A percentile compares a stretch with the other conserved stretches of the same genome.
Evolutionary conservation across 306 rosid species (phyloP).

Genomic region (Castanea crenata): DNA sequence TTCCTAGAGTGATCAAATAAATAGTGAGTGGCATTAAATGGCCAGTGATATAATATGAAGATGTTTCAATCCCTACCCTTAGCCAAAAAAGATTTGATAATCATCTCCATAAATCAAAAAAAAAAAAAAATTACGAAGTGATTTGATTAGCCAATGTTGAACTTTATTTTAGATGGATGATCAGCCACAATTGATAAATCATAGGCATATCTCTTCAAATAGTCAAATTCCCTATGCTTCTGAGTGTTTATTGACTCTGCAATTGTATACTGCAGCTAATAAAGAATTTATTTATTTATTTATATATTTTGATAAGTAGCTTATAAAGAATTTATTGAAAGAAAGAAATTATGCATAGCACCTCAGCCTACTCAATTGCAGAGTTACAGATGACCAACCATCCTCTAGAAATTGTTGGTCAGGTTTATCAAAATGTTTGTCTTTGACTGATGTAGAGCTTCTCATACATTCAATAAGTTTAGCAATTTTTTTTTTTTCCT

Average conservation of each 20-base stretch:
- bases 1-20: not conserved
- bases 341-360: not conserved
- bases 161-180: too few species aligned
- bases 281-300: not conserved
- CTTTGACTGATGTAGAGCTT: not conserved
- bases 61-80: not conserved
- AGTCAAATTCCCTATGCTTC: not conserved
- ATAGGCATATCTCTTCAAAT: not conserved
- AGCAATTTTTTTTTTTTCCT: not conserved
- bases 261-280: not conserved
- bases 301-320: not conserved
- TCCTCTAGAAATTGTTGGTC: not conserved
- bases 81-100: not conserved
- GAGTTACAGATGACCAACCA: not conserved
- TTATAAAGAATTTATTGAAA: not conserved
- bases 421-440: not conserved
- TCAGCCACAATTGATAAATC: not conserved
- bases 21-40: not conserved
- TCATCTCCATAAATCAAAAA: not conserved
- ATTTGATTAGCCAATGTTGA: not conserved
- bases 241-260: constrained; percentile 3
- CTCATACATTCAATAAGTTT: not conserved
- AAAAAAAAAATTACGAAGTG: not conserved
- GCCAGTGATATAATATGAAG: not conserved
- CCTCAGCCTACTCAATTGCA: not conserved